A percentile compares a stretch with the other conserved stretches of the same genome.
These are phyloP conservation scores for Arctium minus DNA, from an alignment of 129 eudicot genomes.

Conservation along the genomic window DNA sequence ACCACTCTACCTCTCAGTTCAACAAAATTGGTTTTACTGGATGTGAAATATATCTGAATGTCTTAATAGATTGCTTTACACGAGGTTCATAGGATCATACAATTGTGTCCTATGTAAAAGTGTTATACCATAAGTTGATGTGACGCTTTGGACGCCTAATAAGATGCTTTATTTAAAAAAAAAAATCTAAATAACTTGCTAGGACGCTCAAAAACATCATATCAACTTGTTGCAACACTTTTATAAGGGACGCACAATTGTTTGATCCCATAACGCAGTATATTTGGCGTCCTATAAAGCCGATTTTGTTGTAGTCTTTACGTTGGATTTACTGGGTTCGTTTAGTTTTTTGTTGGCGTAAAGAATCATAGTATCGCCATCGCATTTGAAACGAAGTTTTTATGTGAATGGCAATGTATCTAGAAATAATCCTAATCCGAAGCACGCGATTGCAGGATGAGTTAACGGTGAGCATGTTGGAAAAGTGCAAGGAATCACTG, in stretches of 20 bases:
- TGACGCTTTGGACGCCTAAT: not conserved
- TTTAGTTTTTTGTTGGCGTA: not conserved
- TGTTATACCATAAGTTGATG: not conserved
- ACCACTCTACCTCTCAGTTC: not conserved
- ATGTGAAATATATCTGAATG: not conserved
- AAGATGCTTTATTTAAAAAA: not conserved
- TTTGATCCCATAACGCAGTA: not conserved
- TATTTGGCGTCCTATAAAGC: not conserved
- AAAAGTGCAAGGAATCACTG: constrained; percentile 80
- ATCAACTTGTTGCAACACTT: not conserved
- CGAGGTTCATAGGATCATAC: not conserved
- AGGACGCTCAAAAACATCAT: not conserved
- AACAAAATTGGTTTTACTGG: not conserved
- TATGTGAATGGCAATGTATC: not conserved
- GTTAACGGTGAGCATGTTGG: constrained; percentile 71
- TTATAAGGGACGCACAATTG: not conserved
- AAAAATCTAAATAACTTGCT: not conserved
- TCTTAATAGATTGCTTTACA: not conserved
- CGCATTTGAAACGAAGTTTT: not conserved
- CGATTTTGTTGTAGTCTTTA: not conserved
- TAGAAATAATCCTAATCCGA: not conserved
- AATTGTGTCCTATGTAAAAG: not conserved
- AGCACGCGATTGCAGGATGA: constrained; percentile 58
- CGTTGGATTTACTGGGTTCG: not conserved
- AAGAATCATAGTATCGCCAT: not conserved